Conservation (phyloP, 202 grass and related monocot genomes). For the Alloteropsis angusta region DNA sequence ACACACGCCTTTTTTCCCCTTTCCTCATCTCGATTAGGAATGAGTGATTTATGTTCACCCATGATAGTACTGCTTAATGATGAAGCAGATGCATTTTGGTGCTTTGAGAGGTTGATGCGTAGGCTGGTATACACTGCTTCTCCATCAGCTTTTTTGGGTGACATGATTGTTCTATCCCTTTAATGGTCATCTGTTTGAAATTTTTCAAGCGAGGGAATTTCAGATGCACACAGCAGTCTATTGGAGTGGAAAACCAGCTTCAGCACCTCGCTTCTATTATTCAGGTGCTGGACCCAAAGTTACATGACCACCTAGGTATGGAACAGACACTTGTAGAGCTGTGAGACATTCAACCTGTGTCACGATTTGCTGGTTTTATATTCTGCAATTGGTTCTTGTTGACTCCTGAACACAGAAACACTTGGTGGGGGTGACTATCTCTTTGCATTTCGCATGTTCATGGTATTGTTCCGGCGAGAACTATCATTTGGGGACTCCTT, state of each 20-base stretch:
- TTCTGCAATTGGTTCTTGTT: not conserved
- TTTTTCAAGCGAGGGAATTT: slow-evolving; percentile 90
- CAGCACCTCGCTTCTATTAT: slow-evolving; percentile 89
- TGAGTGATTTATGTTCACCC: slow-evolving; percentile 99
- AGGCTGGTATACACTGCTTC: slow-evolving; percentile 54
- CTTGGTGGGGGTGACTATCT: slow-evolving; percentile 96
- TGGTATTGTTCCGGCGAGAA: slow-evolving; percentile 95
- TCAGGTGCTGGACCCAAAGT: slow-evolving; percentile 89
- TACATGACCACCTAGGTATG: slow-evolving; percentile 91
- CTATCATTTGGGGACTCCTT: slow-evolving; percentile 96
- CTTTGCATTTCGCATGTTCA: slow-evolving; percentile 99
- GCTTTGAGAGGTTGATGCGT: slow-evolving; percentile 92
- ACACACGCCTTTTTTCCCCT: not conserved
- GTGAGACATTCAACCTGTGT: not conserved
- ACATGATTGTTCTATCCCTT: slow-evolving; percentile 22
- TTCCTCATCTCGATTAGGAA: slow-evolving; percentile 50
- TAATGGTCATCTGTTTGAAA: slow-evolving; percentile 6
- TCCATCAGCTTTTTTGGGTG: slow-evolving; percentile 17
- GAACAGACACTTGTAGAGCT: not conserved
- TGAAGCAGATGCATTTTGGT: slow-evolving; percentile 97
- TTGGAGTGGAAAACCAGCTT: slow-evolving; percentile 93
- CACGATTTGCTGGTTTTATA: slow-evolving; percentile 15
- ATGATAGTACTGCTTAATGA: slow-evolving; percentile 91
- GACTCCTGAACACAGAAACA: slow-evolving; percentile 46
- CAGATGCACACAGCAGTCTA: slow-evolving; percentile 84